Evolutionary conservation across 2,329 filamentous ascomycete genomes (phyloP), one percentile per base, ranked within the genome.

Genomic region (Cladosporium sp.): DNA sequence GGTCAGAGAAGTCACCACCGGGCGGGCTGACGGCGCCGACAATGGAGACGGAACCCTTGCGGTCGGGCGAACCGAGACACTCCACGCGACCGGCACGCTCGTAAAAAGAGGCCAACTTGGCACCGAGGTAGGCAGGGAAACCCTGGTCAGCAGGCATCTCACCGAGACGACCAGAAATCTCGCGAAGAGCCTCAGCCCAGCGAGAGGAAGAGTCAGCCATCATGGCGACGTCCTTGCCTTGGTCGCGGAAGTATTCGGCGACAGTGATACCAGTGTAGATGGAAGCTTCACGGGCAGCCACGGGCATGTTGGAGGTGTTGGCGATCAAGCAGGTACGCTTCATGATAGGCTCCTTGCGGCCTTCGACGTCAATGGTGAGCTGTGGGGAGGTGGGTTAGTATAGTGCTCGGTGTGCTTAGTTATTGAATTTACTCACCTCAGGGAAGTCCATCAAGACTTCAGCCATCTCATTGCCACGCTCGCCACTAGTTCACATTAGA

Each of bases 361-460:
- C 95, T 51, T 97, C 90, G 72, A 98, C 88, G 21, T 96, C 90
- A 76, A 99, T 99, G 57, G 91, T 91, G 70, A 99, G 91, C 86
- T 86, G 72, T 57, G 14, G 3, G 30, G 7, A 58, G 4, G 6
- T n/a, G 18, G 21, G 66, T 75, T 67, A 76, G 74, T 57, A 62
- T 18, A 18, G 23, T 7, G 3, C n/a, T 39, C 11, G 21, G 51
- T 25, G 11, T 16, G 21, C 13, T 8, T 34, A 5, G 11, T 11
- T 39, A 5, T 16, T 21, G 2, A 21, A 46, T 13, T 21, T 2
- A 30, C 76, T 66, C 76, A 86, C 85, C 77, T 98, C 93, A 66
- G 95, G 95, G 85, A 99, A 99, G 81, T 99, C 95, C 91, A 97
- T 98, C 86, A 99, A 86, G 72, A 99, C 95, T 86, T 99, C 95